Percentiles rank a stretch among this genome's conserved stretches.
phyloP scores from a whole-genome alignment of 2,329 filamentous ascomycete species.

The Xylaria polymorpha region DNA sequence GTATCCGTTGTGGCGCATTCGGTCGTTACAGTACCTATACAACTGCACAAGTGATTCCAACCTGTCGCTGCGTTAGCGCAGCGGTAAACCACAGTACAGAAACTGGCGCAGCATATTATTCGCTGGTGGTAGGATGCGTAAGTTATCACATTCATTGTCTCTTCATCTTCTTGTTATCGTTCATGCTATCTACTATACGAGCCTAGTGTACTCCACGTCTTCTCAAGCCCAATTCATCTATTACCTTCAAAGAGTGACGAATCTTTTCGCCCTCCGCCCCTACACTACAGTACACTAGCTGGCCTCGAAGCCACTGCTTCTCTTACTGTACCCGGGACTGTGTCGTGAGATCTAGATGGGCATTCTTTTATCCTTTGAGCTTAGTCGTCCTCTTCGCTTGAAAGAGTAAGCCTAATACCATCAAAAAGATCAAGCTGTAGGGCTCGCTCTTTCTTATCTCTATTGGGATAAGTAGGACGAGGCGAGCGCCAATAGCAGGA shows the following conservation, averaged over 20 bases:
- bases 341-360: not conserved
- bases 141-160: constrained; percentile 25
- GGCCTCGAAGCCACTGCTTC: constrained; percentile 6
- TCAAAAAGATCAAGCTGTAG: too few species aligned
- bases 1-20: not conserved
- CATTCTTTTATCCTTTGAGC: not conserved
- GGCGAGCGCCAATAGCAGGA: not conserved
- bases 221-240: not conserved
- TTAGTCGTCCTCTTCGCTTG: not conserved
- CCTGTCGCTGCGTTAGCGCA: constrained; percentile 16
- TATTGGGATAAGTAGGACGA: not conserved
- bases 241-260: not conserved
- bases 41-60: constrained; percentile 7
- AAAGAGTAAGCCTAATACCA: not conserved
- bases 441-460: too few species aligned
- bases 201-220: constrained; percentile 19
- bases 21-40: not conserved
- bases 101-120: constrained; percentile 12
- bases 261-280: constrained; percentile 1
- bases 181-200: constrained; percentile 1
- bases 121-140: constrained; percentile 34
- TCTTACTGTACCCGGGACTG: not conserved
- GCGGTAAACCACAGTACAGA: constrained; percentile 2
- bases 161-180: constrained; percentile 6
- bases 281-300: constrained; percentile 1